A percentile compares a stretch with the other conserved stretches of the same genome.
Conservation (phyloP, 2,329 filamentous ascomycete genomes). For the Paramyrothecium roridum region DNA sequence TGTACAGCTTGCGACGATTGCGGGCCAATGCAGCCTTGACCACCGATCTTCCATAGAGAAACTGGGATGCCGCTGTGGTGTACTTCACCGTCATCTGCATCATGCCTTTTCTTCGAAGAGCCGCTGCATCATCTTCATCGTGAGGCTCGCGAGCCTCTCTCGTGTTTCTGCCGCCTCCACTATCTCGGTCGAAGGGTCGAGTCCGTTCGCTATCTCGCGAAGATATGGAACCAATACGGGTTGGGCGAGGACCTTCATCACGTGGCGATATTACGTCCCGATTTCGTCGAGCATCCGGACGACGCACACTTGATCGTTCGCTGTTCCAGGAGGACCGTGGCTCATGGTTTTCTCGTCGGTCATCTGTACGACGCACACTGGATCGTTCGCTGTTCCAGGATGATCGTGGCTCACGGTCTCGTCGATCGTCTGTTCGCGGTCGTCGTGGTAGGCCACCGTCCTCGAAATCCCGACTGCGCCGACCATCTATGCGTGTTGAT, state of each 20-base stretch:
- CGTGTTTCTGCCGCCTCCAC: background rate
- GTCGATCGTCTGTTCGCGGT: background rate
- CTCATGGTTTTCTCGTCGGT: background rate
- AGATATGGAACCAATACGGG: background rate
- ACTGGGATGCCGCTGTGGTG: conserved; percentile 85
- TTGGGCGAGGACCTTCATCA: background rate
- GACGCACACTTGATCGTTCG: too few relatives aligned
- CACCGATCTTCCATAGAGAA: conserved; percentile 80
- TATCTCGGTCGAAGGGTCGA: background rate
- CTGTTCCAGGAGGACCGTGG: too few relatives aligned
- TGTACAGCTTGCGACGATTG: conserved; percentile 72
- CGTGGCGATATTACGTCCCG: background rate
- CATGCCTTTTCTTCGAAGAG: conserved; percentile 18
- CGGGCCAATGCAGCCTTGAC: conserved; percentile 74
- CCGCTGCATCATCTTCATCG: background rate
- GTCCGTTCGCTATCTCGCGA: conserved; percentile 1
- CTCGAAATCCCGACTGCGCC: background rate
- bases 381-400: too few relatives aligned
- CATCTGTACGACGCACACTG: too few relatives aligned
- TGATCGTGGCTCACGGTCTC: background rate
- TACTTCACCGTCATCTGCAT: conserved; percentile 45
- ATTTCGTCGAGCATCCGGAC: too few relatives aligned
- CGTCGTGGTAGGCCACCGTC: too few relatives aligned
- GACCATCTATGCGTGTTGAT: background rate
- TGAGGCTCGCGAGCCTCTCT: background rate